These are phyloP conservation scores for Flaveria sonorensis DNA, from an alignment of 129 eudicot species.

Conservation along the genomic window DNA sequence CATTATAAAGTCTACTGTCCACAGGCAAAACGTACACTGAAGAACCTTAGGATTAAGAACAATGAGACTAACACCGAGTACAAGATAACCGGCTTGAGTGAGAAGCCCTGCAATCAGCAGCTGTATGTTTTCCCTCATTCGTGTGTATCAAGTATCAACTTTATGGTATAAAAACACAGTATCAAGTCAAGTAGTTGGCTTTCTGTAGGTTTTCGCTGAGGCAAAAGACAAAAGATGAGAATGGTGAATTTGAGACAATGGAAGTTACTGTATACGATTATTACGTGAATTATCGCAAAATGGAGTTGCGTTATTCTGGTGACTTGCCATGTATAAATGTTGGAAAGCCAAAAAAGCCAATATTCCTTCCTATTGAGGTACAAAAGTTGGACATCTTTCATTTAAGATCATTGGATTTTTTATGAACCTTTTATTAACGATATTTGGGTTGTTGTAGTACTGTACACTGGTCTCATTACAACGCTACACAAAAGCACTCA, in stretches of 20 bases:
- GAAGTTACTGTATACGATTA: constrained; percentile 81
- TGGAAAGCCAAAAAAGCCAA: constrained; percentile 83
- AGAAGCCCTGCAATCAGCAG: constrained; percentile 65
- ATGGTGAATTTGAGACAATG: constrained; percentile 44
- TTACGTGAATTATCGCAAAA: constrained; percentile 68
- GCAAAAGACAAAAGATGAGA: constrained; percentile 52
- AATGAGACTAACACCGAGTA: constrained; percentile 62
- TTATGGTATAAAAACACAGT: neutral
- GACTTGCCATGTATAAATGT: constrained; percentile 87
- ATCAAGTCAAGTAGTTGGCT: neutral
- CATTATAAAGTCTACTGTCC: neutral
- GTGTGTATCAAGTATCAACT: neutral
- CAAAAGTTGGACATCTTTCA: neutral
- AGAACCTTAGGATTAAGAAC: constrained; percentile 74
- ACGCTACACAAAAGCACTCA: constrained; percentile 79
- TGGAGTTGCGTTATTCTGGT: constrained; percentile 61
- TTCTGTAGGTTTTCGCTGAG: constrained; percentile 62
- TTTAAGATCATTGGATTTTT: neutral
- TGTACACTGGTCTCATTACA: constrained; percentile 74
- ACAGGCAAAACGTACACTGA: constrained; percentile 79
- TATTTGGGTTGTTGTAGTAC: constrained; percentile 39
- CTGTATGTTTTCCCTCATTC: constrained; percentile 39
- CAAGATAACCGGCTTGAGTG: constrained; percentile 90
- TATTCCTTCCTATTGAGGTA: constrained; percentile 84
- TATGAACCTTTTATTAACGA: neutral